phyloP scores from a whole-genome alignment of 2,329 filamentous ascomycete genomes.

The Aspergillus sergii region DNA sequence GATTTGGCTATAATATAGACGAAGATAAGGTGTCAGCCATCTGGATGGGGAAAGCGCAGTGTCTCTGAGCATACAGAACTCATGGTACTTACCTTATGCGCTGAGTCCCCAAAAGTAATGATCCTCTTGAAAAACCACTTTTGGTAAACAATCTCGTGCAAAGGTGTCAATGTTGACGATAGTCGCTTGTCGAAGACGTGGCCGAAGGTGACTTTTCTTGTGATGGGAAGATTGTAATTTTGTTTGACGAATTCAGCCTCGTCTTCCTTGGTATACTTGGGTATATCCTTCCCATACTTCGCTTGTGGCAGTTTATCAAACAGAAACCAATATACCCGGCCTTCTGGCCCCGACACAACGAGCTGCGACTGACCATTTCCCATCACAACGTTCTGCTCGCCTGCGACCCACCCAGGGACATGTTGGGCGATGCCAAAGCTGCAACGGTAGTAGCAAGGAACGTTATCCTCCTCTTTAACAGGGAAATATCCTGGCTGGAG shows the following conservation, averaged over 20 bases:
- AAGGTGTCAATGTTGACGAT: neutral
- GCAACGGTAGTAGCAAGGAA: slow-evolving; percentile 4
- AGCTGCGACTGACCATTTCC: neutral
- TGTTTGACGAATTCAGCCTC: neutral
- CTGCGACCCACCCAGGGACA: neutral
- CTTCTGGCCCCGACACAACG: slow-evolving; percentile 3
- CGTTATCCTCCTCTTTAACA: neutral
- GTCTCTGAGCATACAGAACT: too few relatives aligned
- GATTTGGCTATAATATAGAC: neutral
- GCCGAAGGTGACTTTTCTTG: neutral
- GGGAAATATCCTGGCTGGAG: slow-evolving; percentile 2
- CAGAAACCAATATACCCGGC: slow-evolving; percentile 2
- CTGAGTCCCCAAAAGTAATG: slow-evolving; percentile 4
- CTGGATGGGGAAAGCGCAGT: too few relatives aligned
- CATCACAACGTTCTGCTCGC: neutral
- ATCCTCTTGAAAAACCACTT: slow-evolving; percentile 3
- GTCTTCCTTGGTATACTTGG: neutral
- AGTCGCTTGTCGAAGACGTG: neutral
- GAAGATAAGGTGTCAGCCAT: neutral
- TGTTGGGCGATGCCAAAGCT: slow-evolving; percentile 4
- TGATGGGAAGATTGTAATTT: neutral
- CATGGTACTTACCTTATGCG: neutral
- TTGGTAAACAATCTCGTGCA: slow-evolving; percentile 2
- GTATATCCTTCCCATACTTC: slow-evolving; percentile 4
- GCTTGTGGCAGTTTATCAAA: neutral